Percentiles rank a stretch among this genome's conserved stretches.
These are phyloP conservation scores for Apostasia ramifera DNA, from an alignment of 106 monocot species.

Conservation along the genomic window DNA sequence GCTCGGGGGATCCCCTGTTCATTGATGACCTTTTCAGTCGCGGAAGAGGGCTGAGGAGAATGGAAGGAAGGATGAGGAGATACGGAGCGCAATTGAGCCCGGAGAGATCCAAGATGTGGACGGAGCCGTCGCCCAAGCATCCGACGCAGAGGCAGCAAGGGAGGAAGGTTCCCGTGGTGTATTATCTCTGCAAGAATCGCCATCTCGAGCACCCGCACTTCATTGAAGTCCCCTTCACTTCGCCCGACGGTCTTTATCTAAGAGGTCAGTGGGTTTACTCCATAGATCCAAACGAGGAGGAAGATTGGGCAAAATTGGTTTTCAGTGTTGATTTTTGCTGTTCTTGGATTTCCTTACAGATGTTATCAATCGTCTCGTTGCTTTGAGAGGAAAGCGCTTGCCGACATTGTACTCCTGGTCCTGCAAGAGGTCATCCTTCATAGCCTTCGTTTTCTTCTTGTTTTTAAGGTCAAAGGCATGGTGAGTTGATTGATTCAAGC, in stretches of 20 bases:
- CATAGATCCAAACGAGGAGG: too few relatives aligned
- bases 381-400: slow-evolving; percentile 70
- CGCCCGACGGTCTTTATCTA: slow-evolving; percentile 50
- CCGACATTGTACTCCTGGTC: slow-evolving; percentile 85
- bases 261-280: slow-evolving; percentile 36
- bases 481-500: slow-evolving; percentile 3
- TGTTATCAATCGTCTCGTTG: slow-evolving; percentile 57
- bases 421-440: slow-evolving; percentile 57
- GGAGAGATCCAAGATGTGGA: slow-evolving; percentile 24
- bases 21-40: background rate
- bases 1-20: background rate
- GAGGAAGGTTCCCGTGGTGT: slow-evolving; percentile 49
- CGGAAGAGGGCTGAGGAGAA: background rate
- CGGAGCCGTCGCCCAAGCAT: slow-evolving; percentile 11
- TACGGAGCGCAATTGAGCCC: slow-evolving; percentile 27
- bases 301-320: too few relatives aligned
- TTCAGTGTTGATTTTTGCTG: too few relatives aligned
- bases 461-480: background rate
- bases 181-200: slow-evolving; percentile 48
- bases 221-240: slow-evolving; percentile 57
- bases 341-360: slow-evolving; percentile 24
- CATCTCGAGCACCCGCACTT: slow-evolving; percentile 75
- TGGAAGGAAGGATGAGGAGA: slow-evolving; percentile 30
- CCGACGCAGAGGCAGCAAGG: slow-evolving; percentile 8
- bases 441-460: background rate